These are phyloP conservation scores for Aspergillus sp. DNA, from an alignment of 2,329 filamentous ascomycete genomes.

Conservation along the genomic window DNA sequence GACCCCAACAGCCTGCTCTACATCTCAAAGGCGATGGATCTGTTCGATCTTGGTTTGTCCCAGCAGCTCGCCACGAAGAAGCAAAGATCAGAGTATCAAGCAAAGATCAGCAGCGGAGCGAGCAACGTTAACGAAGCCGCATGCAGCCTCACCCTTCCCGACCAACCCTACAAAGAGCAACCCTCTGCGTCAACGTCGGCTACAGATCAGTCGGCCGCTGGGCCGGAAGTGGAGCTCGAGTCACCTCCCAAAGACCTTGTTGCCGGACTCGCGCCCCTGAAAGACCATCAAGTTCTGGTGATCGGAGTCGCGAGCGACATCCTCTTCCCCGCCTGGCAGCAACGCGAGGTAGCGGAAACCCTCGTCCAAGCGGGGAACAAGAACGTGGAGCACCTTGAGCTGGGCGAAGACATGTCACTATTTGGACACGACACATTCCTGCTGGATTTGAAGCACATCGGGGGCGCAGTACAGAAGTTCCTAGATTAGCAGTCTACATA, in stretches of 20 bases:
- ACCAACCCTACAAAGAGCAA: conserved; percentile 83
- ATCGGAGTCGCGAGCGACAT: conserved; percentile 96
- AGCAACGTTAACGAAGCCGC: conserved; percentile 44
- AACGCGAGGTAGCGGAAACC: conserved; percentile 87
- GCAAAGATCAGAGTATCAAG: conserved; percentile 62
- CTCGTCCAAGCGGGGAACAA: conserved; percentile 75
- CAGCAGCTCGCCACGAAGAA: conserved; percentile 64
- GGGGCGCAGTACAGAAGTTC: conserved; percentile 78
- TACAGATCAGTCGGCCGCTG: conserved; percentile 30
- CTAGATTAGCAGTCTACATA: conserved; percentile 54
- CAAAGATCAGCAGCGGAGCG: conserved; percentile 54
- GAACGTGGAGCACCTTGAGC: conserved; percentile 80
- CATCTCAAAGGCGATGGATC: conserved; percentile 97
- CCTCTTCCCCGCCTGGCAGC: conserved; percentile 96
- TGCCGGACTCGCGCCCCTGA: conserved; percentile 67
- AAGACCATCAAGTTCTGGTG: conserved; percentile 78
- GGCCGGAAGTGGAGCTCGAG: conserved; percentile 23
- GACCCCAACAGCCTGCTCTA: conserved; percentile 95
- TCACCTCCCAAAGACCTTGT: conserved; percentile 77
- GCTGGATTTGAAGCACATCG: conserved; percentile 87
- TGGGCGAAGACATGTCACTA: conserved; percentile 89
- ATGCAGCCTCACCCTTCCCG: conserved; percentile 81
- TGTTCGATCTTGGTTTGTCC: conserved; percentile 82
- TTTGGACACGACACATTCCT: conserved; percentile 98
- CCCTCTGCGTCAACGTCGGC: conserved; percentile 46